These are phyloP conservation scores for Vitis hybrid DNA, from an alignment of 177 flowering plant species.

Conservation along the genomic window DNA sequence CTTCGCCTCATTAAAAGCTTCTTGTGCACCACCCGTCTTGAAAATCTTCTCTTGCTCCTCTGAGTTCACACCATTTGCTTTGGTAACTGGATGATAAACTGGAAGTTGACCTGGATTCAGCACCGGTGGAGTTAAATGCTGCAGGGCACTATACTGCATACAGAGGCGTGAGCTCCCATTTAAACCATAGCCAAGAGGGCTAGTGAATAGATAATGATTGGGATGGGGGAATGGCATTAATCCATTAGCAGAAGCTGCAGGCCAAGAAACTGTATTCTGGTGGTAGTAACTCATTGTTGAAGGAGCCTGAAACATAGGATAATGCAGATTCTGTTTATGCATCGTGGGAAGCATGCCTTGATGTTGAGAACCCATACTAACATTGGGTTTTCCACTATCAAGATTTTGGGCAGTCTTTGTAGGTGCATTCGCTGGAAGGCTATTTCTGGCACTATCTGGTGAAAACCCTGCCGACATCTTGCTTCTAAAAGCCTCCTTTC, in stretches of 20 bases:
- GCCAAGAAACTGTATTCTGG: constrained; percentile 69
- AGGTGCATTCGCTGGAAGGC: constrained; percentile 13
- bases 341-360: constrained; percentile 34
- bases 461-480: constrained; percentile 7
- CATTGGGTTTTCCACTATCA: constrained; percentile 31
- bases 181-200: constrained; percentile 60
- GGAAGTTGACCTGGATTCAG: constrained; percentile 52
- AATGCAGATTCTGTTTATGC: constrained; percentile 45
- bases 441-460: constrained; percentile 17
- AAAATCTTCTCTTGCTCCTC: constrained; percentile 35
- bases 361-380: constrained; percentile 34
- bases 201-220: constrained; percentile 50
- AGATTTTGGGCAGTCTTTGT: constrained; percentile 17
- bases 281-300: constrained; percentile 70
- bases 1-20: constrained; percentile 16
- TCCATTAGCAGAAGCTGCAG: constrained; percentile 61
- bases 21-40: constrained; percentile 26
- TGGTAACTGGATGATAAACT: constrained; percentile 48
- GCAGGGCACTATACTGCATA: constrained; percentile 63
- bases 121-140: constrained; percentile 46
- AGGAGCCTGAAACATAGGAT: constrained; percentile 59
- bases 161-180: constrained; percentile 58
- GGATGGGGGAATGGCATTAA: constrained; percentile 61
- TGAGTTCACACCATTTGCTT: constrained; percentile 27
- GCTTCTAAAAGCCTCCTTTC: constrained; percentile 24